Evolutionary conservation across 139 green algal species (phyloP), one percentile per base, ranked within the genome.

Genomic region (Chlorella vulgaris): DNA sequence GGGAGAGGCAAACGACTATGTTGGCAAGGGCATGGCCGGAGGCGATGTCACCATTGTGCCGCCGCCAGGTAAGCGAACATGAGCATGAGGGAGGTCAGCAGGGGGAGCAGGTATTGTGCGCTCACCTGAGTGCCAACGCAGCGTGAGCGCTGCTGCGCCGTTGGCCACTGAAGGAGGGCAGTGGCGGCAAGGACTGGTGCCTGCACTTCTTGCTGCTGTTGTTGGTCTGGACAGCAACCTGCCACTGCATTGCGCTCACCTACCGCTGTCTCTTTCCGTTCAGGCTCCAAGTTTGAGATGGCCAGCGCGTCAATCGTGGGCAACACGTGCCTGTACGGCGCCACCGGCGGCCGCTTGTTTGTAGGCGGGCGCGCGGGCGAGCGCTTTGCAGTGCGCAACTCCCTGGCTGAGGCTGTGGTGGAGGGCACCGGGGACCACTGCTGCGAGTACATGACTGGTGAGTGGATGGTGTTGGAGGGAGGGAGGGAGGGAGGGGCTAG

Each of bases 381-480:
- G 83, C 84, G 90, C 35, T 94, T 94, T 83, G 89, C 90, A 6
- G 95, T 99, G 81, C 91, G 97, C 82, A 99, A 99, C 89, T 96
- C 89, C 33, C 80, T 95, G 36, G 94, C 95, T 0, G 91, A 97
- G 79, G 90, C 96, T 4, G 97, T 99, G 13, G 93, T 99, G 58
- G 97, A 99, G 89, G 97, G 96, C 75, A 87, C 90, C 8, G 97
- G 97, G 38, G 97, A 99, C 91, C 97, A 99, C 89, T 98, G 94
- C 91, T 99, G 96, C 89, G 97, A 99, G 92, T 99, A 99, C 92
- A 99, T 99, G 96, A 99, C 96, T 38, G 94, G 94, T 70, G 93
- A 91, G 70, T 13, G 26, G 18, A 36, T 55, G 38, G n/a, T n/a
- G n/a, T n/a, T n/a, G n/a, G n/a, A n/a, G n/a, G n/a, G n/a, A n/a